Base-by-base conservation (phyloP, 2,329 filamentous ascomycete genomes). In the Verticillium dahliae region DNA sequence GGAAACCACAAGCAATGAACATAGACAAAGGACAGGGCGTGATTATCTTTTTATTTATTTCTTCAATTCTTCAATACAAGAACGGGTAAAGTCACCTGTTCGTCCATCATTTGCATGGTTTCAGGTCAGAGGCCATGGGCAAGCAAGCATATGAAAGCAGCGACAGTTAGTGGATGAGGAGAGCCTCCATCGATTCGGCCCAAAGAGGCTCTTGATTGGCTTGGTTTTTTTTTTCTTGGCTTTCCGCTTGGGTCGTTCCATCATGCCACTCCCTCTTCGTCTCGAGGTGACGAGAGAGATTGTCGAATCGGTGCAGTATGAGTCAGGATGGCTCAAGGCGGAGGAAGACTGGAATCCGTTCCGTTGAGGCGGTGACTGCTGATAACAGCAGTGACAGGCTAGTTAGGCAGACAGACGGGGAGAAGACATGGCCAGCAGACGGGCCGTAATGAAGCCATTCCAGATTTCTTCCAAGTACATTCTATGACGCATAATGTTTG, bases 11-110 rank as follows among this genome's bases (percentile, higher is more conserved):
- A 65, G 63, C 62, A 63, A 65, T 59, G 63, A 65, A 61, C 64
- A 65, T 65, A 65, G 64, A 65, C 63, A 65, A 22, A 31, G 62
- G 61, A 59, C 60, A 55, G 62, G 63, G 45, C 57, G 57, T 54
- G 61, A 54, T 58, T 31, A 34, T 41, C 33, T 33, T 39, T 27
- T 27, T 31, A 34, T 41, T 45, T 33, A 27, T 27, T 27, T 39
- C 33, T 41, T 59, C 59, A 56, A 61, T 57, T 56, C 60, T 61
- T 59, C 64, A 65, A 65, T 65, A 65, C 62, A 65, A 59, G 58
- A 61, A 65, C 13, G 14, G 57, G 37, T 27, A 58, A 14, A 58
- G 34, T 27, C 27, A 34, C 33, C 31, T 39, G 57, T 35, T 39
- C 22, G 18, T 58, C n/a, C 55, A 57, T 57, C 55, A 57, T 37